phyloP scores from a whole-genome alignment of 495 filamentous ascomycete genomes.

The Penicillium atrosanguineum region DNA sequence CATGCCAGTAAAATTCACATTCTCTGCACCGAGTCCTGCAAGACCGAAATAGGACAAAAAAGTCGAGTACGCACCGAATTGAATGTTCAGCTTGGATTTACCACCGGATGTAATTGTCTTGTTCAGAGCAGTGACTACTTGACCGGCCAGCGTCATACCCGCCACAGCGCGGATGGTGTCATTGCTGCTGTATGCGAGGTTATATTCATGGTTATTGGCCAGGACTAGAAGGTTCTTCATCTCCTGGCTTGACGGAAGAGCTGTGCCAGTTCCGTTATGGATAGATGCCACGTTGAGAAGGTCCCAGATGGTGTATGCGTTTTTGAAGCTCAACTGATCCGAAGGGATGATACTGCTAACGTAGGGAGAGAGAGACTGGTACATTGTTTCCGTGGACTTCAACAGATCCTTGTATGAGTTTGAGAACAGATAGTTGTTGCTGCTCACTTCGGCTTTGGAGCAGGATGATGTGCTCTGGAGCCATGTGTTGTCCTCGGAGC shows the following conservation, averaged over 20 bases:
- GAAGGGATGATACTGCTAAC: slow-evolving; percentile 52
- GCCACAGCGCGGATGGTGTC: slow-evolving; percentile 26
- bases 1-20: slow-evolving; percentile 45
- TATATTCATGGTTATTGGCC: slow-evolving; percentile 39
- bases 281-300: slow-evolving; percentile 43
- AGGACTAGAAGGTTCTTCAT: slow-evolving; percentile 32
- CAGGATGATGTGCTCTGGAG: slow-evolving; percentile 52
- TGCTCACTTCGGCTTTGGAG: slow-evolving; percentile 42
- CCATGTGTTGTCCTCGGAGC: slow-evolving; percentile 52
- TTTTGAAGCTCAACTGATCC: slow-evolving; percentile 55
- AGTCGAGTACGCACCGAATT: slow-evolving; percentile 50
- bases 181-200: slow-evolving; percentile 39
- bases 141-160: slow-evolving; percentile 24
- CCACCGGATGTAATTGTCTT: slow-evolving; percentile 37
- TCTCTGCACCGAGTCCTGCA: slow-evolving; percentile 31
- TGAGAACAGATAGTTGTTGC: slow-evolving; percentile 13
- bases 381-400: slow-evolving; percentile 53
- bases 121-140: slow-evolving; percentile 44
- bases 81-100: slow-evolving; percentile 41
- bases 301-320: slow-evolving; percentile 60
- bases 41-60: slow-evolving; percentile 55
- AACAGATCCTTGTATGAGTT: slow-evolving; percentile 42
- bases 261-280: slow-evolving; percentile 31
- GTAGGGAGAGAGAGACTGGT: slow-evolving; percentile 54
- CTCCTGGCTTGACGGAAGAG: slow-evolving; percentile 7